Base-by-base conservation (phyloP, 768 basidiomycete genomes). In the Naganishia vaughanmartiniae region DNA sequence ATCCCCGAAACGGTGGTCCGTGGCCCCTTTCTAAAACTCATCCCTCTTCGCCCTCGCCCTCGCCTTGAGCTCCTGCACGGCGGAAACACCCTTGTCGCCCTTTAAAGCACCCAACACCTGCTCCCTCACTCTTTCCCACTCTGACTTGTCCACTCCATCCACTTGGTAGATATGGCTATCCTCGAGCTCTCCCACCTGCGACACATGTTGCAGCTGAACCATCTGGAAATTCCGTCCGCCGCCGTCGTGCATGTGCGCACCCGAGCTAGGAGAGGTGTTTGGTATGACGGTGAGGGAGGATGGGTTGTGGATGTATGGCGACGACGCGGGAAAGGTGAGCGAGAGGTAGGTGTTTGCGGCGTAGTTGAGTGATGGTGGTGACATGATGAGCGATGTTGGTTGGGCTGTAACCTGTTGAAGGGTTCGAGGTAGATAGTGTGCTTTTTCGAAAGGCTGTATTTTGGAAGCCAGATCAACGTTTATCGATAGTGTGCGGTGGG, bases 121-220 rank as follows among this genome's bases (percentile, higher is more conserved):
- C 30, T 54, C 70, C 54, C 65, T 70, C 2, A 70, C 63, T 28
- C 48, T 42, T 19, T 70, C 60, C 53, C 57, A 70, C 42, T 65
- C 70, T 9, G 46, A 24, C 63, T 70, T 70, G 31, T 53, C 46
- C 30, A 68, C 67, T 17, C 51, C 70, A 24, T 60, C 58, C 0
- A 70, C 54, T 53, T 66, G 70, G 54, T 70, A 70, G 19, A 70
- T 66, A 33, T 65, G 70, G 48, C 60, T 65, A 34, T 70, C 70
- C 21, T 54, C 31, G 2, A 70, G 63, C 60, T 65, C 60, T 2
- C 70, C 70, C 4, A 70, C 63, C n/a, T 66, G 70, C 11, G 60
- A 54, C 26, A 70, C 70, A 39, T 70, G 60, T 4, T 63, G 60
- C 14, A 63, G 39, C 60, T 63, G 60, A 0, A 63, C 24, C 11